Conservation (phyloP, 2,329 filamentous ascomycete species). For the Emergomyces africanus region DNA sequence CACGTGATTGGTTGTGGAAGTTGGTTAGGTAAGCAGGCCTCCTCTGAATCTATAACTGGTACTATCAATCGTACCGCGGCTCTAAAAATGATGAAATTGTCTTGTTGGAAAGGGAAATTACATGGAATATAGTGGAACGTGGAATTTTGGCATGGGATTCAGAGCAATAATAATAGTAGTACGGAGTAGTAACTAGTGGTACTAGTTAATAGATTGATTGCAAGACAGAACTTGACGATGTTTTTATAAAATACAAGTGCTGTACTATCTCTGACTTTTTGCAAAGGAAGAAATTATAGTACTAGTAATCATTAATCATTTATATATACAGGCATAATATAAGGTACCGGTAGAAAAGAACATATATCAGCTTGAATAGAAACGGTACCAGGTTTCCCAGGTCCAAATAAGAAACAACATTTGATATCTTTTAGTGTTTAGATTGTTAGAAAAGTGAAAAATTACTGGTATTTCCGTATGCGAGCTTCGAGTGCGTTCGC, state of each 20-base stretch:
- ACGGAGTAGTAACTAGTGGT: no score
- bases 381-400: background rate
- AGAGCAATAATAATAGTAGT: no score
- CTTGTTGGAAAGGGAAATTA: background rate
- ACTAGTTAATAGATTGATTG: no score
- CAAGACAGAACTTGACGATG: no score
- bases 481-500: constrained; percentile 59
- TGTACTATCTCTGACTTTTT: background rate
- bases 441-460: no score
- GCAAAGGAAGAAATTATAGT: no score
- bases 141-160: background rate
- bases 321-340: background rate
- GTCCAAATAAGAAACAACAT: background rate
- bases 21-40: background rate
- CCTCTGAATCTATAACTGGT: no score
- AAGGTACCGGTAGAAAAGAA: background rate
- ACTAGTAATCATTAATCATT: background rate
- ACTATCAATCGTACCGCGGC: no score
- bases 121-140: background rate
- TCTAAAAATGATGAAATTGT: no score
- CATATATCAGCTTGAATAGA: background rate
- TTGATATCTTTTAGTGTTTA: no score
- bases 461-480: constrained; percentile 22
- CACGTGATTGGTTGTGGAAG: constrained; percentile 27
- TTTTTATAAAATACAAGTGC: background rate